Percentiles rank a stretch among this genome's conserved stretches.
These are phyloP conservation scores for Colletotrichum spaethianum DNA, from an alignment of 2,329 filamentous ascomycete species.

Conservation along the genomic window DNA sequence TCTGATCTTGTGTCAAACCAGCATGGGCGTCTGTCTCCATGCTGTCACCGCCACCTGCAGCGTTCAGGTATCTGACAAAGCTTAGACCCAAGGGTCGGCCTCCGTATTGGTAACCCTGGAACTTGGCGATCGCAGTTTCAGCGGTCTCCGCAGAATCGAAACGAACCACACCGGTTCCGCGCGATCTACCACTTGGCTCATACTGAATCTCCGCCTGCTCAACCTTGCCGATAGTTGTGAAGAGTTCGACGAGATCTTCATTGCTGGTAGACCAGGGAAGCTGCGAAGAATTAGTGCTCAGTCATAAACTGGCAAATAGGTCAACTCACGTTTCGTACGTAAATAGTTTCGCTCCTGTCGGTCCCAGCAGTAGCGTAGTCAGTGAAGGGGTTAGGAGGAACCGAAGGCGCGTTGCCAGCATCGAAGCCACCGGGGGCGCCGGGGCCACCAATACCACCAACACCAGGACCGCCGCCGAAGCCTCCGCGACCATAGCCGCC, in stretches of 20 bases:
- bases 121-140: slow-evolving; percentile 95
- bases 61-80: slow-evolving; percentile 92
- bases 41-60: slow-evolving; percentile 72
- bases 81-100: slow-evolving; percentile 93
- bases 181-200: slow-evolving; percentile 94
- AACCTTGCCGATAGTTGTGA: slow-evolving; percentile 97
- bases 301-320: no score
- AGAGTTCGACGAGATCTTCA: slow-evolving; percentile 95
- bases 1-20: slow-evolving; percentile 95
- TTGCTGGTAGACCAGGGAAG: slow-evolving; percentile 99
- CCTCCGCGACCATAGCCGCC: slow-evolving; percentile 55
- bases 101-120: slow-evolving; percentile 97
- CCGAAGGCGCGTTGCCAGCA: slow-evolving; percentile 62
- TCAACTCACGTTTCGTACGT: slow-evolving; percentile 92
- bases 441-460: slow-evolving; percentile 60
- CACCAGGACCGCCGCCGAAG: slow-evolving; percentile 48
- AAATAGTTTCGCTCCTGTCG: slow-evolving; percentile 87
- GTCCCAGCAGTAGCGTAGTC: slow-evolving; percentile 91
- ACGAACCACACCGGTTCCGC: slow-evolving; percentile 95
- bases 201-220: slow-evolving; percentile 99
- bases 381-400: slow-evolving; percentile 90
- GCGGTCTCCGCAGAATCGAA: slow-evolving; percentile 89
- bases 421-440: slow-evolving; percentile 64
- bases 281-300: slow-evolving; percentile 61
- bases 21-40: slow-evolving; percentile 88